Evolutionary conservation across 2,329 filamentous ascomycete species (phyloP), one percentile per base, ranked within the genome.

Genomic region (Tolypocladium guangdongense): DNA sequence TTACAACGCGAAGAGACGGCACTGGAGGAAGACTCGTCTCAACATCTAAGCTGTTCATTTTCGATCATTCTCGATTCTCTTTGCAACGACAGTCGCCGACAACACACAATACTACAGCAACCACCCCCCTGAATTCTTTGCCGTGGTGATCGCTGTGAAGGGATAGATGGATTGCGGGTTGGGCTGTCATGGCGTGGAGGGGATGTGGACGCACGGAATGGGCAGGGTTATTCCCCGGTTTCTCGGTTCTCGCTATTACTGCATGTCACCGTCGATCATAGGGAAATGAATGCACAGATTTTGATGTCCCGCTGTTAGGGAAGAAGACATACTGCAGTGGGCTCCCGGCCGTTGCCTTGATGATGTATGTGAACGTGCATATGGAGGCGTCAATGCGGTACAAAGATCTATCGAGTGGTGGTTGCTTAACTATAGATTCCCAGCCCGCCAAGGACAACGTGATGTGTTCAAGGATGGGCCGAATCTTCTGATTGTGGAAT

Each of bases 21-120:
- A 99, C 77, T 99, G 93, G 93, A 90, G 93, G 82, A 99, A 99
- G 92, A 97, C 93, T 74, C 88, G 90, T 74, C 90, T 99, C 79
- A 90, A 90, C 74, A 95, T 99, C 82, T 99, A 93, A 82, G 83
- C 77, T 74, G 76, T 72, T 80, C 75, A 69, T 72, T 69, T 66
- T 67, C 62, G 61, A 59, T 66, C 67, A 64, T 63, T 61, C 60
- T 61, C 61, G 56, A 62, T 58, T 60, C 45, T 50, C 56, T 61
- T 58, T 59, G 57, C 55, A 62, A 60, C 62, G 50, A 57, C 56
- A 52, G 49, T 54, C 61, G 56, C 58, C 56, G 55, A 58, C 54
- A 59, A 57, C 56, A 57, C 56, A 57, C 57, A 54, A 38, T 27
- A 38, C 27, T 33, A 30, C 30, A n/a, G n/a, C 20, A 39, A 39